These are phyloP conservation scores for Phytophthora cryptogea DNA, from an alignment of 352 stramenopile species.

Conservation along the genomic window DNA sequence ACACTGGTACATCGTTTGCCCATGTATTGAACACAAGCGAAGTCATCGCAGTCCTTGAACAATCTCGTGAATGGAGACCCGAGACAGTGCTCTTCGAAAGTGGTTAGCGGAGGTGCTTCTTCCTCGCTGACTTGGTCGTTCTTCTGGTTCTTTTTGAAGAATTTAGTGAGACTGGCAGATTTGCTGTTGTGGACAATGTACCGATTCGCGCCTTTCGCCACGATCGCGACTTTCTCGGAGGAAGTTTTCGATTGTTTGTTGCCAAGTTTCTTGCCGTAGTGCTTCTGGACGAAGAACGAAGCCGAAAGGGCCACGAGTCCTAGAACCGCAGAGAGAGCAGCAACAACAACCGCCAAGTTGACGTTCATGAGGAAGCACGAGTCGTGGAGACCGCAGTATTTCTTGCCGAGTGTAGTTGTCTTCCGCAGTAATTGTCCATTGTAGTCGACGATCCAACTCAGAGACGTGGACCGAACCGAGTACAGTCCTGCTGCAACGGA, in stretches of 20 bases:
- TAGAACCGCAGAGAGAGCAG: constrained; percentile 8
- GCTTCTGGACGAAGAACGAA: constrained; percentile 26
- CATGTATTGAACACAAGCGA: constrained; percentile 21
- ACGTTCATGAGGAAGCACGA: constrained; percentile 37
- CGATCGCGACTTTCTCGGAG: constrained; percentile 17
- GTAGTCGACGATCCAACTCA: constrained; percentile 30
- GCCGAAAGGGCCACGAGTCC: constrained; percentile 9
- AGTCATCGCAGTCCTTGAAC: constrained; percentile 32
- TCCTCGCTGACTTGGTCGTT: not conserved
- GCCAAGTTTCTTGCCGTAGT: constrained; percentile 15
- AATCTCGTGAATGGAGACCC: constrained; percentile 17
- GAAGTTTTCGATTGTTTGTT: not conserved
- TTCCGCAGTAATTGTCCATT: constrained; percentile 29
- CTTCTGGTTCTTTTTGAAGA: constrained; percentile 1
- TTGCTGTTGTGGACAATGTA: constrained; percentile 22
- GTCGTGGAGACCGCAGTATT: constrained; percentile 32
- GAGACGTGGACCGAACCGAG: constrained; percentile 16
- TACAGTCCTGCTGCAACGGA: constrained; percentile 13
- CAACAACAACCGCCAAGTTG: constrained; percentile 20
- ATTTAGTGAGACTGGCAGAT: not conserved
- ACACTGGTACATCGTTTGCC: constrained; percentile 24
- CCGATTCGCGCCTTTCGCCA: constrained; percentile 15
- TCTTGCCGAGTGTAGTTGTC: constrained; percentile 18
- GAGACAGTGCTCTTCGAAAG: constrained; percentile 25
- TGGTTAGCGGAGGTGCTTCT: constrained; percentile 4